phyloP scores from a whole-genome alignment of 2,329 filamentous ascomycete species.

The Helicocarpus griseus region DNA sequence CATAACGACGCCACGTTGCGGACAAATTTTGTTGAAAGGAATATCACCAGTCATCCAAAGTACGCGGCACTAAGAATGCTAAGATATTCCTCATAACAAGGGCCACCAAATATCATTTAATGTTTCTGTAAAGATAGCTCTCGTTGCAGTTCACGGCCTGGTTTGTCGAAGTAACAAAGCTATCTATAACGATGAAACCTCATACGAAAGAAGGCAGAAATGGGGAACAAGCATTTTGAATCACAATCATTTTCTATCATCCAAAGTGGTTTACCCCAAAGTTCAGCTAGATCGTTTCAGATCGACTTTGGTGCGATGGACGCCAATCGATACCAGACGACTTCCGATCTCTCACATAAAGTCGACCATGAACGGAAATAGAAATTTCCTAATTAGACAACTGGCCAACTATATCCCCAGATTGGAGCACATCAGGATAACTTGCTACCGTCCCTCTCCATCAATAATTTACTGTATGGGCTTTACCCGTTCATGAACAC shows the following conservation, averaged over 20 bases:
- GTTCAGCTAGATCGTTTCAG: not conserved
- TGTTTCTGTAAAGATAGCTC: no score
- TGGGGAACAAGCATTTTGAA: not conserved
- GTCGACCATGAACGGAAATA: not conserved
- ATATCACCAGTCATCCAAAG: no score
- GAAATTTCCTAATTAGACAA: not conserved
- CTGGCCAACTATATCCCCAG: not conserved
- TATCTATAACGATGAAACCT: no score
- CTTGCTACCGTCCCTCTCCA: not conserved
- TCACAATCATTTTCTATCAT: not conserved
- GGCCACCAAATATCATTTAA: no score
- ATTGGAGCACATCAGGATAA: not conserved
- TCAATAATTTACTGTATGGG: not conserved
- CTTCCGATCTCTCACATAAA: not conserved
- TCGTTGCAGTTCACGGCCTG: no score
- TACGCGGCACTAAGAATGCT: no score
- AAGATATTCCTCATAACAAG: no score
- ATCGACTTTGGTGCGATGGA: no score
- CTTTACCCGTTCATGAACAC: conserved; percentile 56
- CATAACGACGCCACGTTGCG: no score
- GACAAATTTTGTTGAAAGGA: no score
- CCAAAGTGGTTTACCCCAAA: not conserved
- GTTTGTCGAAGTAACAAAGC: no score
- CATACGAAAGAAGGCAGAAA: not conserved
- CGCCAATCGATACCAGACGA: not conserved